These are phyloP conservation scores for Aspergillus brunneoviolaceus DNA, from an alignment of 2,329 filamentous ascomycete species.

Conservation along the genomic window DNA sequence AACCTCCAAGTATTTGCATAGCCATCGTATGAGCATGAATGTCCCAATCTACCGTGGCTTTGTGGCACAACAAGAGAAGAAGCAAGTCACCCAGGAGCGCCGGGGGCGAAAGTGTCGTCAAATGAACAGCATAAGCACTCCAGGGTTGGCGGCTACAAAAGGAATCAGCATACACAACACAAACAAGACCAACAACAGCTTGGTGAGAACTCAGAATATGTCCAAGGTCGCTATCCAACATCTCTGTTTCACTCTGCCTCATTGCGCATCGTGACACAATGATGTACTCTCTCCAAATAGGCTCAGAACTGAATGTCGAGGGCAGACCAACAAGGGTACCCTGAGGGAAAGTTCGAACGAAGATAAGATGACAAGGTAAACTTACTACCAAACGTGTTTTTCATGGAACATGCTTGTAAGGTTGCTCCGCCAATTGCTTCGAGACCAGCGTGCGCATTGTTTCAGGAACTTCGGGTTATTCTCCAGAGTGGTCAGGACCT, in stretches of 20 bases:
- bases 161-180: constrained; percentile 26
- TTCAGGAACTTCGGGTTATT: constrained; percentile 85
- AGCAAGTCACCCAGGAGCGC: constrained; percentile 76
- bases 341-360: neutral
- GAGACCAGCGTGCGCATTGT: constrained; percentile 91
- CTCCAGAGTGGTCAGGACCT: constrained; percentile 90
- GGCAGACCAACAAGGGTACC: neutral
- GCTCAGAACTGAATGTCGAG: neutral
- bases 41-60: constrained; percentile 64
- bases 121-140: constrained; percentile 89
- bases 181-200: too few species aligned
- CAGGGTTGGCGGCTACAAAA: constrained; percentile 75
- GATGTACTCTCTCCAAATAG: too few species aligned
- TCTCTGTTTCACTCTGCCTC: too few species aligned
- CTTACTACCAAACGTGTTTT: constrained; percentile 83
- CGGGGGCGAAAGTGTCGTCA: constrained; percentile 88
- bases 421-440: constrained; percentile 98
- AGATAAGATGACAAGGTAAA: constrained; percentile 27
- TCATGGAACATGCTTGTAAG: constrained; percentile 85
- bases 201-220: too few species aligned
- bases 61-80: constrained; percentile 67
- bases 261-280: too few species aligned
- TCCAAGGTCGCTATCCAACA: too few species aligned
- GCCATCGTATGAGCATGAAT: constrained; percentile 53
- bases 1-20: constrained; percentile 64